phyloP scores from a whole-genome alignment of 2,329 filamentous ascomycete species.

The Paecilomyces sp. region DNA sequence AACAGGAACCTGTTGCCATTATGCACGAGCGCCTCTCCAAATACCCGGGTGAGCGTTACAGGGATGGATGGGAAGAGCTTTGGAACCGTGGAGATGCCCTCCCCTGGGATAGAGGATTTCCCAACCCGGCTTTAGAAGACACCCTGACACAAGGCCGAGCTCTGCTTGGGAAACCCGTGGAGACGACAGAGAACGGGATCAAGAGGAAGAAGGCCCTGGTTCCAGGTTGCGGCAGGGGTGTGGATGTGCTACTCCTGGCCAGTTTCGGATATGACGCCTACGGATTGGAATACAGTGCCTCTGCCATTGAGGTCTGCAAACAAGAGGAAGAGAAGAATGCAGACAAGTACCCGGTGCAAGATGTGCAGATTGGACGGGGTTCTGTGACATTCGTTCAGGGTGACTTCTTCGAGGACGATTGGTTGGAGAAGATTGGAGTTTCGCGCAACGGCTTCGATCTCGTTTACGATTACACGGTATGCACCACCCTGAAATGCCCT shows the following conservation, averaged over 20 bases:
- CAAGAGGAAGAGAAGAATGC: slow-evolving; percentile 25
- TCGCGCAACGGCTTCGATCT: slow-evolving; percentile 36
- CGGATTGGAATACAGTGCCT: slow-evolving; percentile 61
- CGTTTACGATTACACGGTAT: slow-evolving; percentile 47
- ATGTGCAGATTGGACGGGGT: slow-evolving; percentile 29
- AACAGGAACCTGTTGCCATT: background rate
- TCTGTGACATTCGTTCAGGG: slow-evolving; percentile 35
- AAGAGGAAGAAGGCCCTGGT: slow-evolving; percentile 57
- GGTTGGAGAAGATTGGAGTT: slow-evolving; percentile 28
- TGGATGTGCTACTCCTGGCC: slow-evolving; percentile 70
- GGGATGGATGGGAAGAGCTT: slow-evolving; percentile 48
- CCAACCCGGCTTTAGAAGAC: slow-evolving; percentile 55
- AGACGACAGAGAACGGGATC: slow-evolving; percentile 13
- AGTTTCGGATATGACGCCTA: slow-evolving; percentile 70
- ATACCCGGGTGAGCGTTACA: slow-evolving; percentile 33
- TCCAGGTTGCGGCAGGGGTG: slow-evolving; percentile 73
- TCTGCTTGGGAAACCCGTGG: slow-evolving; percentile 29
- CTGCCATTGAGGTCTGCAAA: slow-evolving; percentile 36
- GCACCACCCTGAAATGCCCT: background rate
- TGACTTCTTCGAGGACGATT: slow-evolving; percentile 40
- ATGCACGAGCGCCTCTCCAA: slow-evolving; percentile 32
- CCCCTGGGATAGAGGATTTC: slow-evolving; percentile 53
- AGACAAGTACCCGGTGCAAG: slow-evolving; percentile 27
- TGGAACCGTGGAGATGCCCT: slow-evolving; percentile 48
- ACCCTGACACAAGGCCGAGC: slow-evolving; percentile 34